Evolutionary conservation across 306 rosid species (phyloP).

Genomic region (Coriaria nepalensis): DNA sequence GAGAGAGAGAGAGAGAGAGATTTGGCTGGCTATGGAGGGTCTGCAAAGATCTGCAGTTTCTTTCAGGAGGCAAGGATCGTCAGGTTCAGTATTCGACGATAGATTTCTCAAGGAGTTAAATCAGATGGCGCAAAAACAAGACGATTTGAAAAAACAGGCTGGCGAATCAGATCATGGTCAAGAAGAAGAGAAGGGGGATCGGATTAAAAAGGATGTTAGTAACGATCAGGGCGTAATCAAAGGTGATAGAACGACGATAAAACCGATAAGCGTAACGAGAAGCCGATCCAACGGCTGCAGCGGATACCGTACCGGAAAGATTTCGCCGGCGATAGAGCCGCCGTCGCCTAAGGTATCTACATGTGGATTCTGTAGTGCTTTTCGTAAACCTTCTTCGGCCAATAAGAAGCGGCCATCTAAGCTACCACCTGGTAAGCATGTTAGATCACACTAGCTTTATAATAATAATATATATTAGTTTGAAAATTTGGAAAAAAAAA

Average conservation of each 20-base stretch:
- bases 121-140: slow-evolving; percentile 15
- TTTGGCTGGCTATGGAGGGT: slow-evolving; percentile 39
- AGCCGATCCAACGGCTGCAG: neutral
- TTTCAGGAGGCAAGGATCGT: slow-evolving; percentile 81
- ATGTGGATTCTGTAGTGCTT: slow-evolving; percentile 12
- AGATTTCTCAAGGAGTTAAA: slow-evolving; percentile 37
- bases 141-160: slow-evolving; percentile 3
- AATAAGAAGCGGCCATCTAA: too few relatives aligned
- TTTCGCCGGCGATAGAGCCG: neutral
- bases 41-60: slow-evolving; percentile 70
- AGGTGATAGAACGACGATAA: too few relatives aligned
- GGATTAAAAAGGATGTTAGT: neutral
- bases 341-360: slow-evolving; percentile 11
- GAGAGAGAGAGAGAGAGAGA: neutral
- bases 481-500: too few relatives aligned
- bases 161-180: slow-evolving; percentile 4
- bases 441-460: too few relatives aligned
- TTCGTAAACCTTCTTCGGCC: slow-evolving; percentile 2
- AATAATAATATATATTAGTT: too few relatives aligned
- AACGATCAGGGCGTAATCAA: too few relatives aligned
- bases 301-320: neutral
- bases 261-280: neutral
- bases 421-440: too few relatives aligned
- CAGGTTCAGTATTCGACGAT: slow-evolving; percentile 84
- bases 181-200: slow-evolving; percentile 3